A percentile compares a stretch with the other conserved stretches of the same genome.
Conservation (phyloP, 257 asterid species). For the Nicotiana benthamiana region DNA sequence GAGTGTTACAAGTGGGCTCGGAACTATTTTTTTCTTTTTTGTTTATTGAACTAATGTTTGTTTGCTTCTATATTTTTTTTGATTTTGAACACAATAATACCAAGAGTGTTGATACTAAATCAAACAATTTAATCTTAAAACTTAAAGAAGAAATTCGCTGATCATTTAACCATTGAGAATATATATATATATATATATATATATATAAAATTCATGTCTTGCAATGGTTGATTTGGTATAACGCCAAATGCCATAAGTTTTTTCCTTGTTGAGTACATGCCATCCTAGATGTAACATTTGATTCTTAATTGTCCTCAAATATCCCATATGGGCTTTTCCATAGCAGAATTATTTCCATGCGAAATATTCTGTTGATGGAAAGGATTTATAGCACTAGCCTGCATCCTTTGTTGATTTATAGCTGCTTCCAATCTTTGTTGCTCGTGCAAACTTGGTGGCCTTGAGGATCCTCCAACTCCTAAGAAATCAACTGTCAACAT, state of each 20-base stretch:
- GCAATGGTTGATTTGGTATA: not conserved
- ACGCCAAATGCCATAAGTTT: not conserved
- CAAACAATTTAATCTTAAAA: not conserved
- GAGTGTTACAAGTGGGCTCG: too few relatives aligned
- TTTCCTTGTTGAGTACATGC: not conserved
- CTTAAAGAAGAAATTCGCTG: not conserved
- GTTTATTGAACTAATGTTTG: too few relatives aligned
- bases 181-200: too few relatives aligned
- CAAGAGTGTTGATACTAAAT: not conserved
- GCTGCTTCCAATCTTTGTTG: slow-evolving; percentile 36
- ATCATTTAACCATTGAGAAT: not conserved
- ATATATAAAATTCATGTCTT: not conserved
- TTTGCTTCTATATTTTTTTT: too few relatives aligned
- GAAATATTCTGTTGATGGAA: slow-evolving; percentile 32
- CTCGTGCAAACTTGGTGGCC: slow-evolving; percentile 34
- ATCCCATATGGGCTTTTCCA: slow-evolving; percentile 45
- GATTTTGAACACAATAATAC: too few relatives aligned
- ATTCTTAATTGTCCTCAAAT: slow-evolving; percentile 6
- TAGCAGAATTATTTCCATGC: slow-evolving; percentile 39
- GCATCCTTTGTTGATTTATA: slow-evolving; percentile 42
- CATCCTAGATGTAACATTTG: not conserved
- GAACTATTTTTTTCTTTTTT: too few relatives aligned
- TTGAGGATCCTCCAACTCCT: slow-evolving; percentile 61
- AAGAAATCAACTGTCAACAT: slow-evolving; percentile 78
- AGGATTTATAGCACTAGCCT: slow-evolving; percentile 22